phyloP scores from a whole-genome alignment of 2,329 filamentous ascomycete species.

The Colletotrichum shisoi region DNA sequence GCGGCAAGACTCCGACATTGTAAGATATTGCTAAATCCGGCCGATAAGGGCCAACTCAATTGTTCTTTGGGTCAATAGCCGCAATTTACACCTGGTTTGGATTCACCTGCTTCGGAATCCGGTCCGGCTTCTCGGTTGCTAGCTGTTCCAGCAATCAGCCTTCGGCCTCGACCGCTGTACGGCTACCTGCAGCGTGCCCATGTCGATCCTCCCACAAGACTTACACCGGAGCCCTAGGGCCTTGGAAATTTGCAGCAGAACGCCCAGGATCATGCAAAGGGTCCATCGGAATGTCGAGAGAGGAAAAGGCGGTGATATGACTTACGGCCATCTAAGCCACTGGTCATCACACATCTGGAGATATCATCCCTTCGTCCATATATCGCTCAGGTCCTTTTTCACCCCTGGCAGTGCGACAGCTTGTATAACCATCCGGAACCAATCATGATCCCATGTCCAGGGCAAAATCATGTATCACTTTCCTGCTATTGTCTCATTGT shows the following conservation, averaged over 20 bases:
- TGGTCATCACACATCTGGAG: neutral
- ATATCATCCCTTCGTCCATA: neutral
- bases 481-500: slow-evolving; percentile 7
- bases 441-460: slow-evolving; percentile 1
- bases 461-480: neutral
- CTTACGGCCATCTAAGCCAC: neutral
- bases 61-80: slow-evolving; percentile 14
- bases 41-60: neutral
- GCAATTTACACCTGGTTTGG: neutral
- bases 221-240: slow-evolving; percentile 26
- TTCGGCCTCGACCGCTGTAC: slow-evolving; percentile 25
- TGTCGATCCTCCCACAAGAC: slow-evolving; percentile 29
- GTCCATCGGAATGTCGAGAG: neutral
- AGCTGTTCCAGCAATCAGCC: slow-evolving; percentile 27
- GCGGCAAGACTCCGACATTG: neutral
- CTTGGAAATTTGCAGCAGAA: slow-evolving; percentile 27
- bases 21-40: neutral
- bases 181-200: slow-evolving; percentile 29
- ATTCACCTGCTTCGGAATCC: neutral
- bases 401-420: slow-evolving; percentile 28
- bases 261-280: slow-evolving; percentile 3
- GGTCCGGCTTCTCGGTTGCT: neutral
- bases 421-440: neutral
- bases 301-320: slow-evolving; percentile 26
- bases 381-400: neutral